These are phyloP conservation scores for Craterostigma plantagineum DNA, from an alignment of 257 asterid genomes.

Conservation along the genomic window DNA sequence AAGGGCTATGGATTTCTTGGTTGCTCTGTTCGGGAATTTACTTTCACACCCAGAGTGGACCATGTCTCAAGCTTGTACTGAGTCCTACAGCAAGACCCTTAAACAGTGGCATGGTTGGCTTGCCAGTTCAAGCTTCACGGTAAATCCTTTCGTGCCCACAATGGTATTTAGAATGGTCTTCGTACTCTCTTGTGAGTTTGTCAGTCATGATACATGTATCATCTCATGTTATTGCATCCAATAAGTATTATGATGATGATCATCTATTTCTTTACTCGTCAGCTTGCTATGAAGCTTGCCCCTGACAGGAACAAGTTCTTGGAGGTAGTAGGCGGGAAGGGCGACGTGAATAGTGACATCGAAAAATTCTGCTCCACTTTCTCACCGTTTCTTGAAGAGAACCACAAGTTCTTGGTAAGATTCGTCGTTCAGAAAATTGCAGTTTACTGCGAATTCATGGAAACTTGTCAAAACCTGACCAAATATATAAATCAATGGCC, in stretches of 20 bases:
- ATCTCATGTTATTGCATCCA: not conserved
- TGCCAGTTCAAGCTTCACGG: slow-evolving; percentile 92
- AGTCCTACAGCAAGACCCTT: slow-evolving; percentile 69
- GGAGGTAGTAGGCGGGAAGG: slow-evolving; percentile 57
- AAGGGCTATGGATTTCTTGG: slow-evolving; percentile 97
- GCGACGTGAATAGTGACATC: slow-evolving; percentile 54
- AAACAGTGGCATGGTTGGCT: slow-evolving; percentile 96
- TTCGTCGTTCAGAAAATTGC: slow-evolving; percentile 7
- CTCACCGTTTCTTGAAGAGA: slow-evolving; percentile 75
- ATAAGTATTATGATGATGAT: too few relatives aligned
- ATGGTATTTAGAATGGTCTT: not conserved
- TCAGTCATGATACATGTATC: not conserved
- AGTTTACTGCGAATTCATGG: too few relatives aligned
- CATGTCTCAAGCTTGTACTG: slow-evolving; percentile 80
- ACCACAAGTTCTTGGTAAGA: slow-evolving; percentile 92
- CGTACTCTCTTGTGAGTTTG: not conserved
- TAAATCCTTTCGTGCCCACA: slow-evolving; percentile 11
- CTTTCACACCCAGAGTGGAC: slow-evolving; percentile 72
- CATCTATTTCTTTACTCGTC: slow-evolving; percentile 3
- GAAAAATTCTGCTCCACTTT: slow-evolving; percentile 59
- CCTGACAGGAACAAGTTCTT: slow-evolving; percentile 95
- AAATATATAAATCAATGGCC: not conserved
- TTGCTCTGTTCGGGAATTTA: slow-evolving; percentile 62
- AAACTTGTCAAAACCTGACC: too few relatives aligned
- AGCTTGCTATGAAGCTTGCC: slow-evolving; percentile 97